Conservation (phyloP, 2,329 filamentous ascomycete genomes). For the Acarospora socialis region DNA sequence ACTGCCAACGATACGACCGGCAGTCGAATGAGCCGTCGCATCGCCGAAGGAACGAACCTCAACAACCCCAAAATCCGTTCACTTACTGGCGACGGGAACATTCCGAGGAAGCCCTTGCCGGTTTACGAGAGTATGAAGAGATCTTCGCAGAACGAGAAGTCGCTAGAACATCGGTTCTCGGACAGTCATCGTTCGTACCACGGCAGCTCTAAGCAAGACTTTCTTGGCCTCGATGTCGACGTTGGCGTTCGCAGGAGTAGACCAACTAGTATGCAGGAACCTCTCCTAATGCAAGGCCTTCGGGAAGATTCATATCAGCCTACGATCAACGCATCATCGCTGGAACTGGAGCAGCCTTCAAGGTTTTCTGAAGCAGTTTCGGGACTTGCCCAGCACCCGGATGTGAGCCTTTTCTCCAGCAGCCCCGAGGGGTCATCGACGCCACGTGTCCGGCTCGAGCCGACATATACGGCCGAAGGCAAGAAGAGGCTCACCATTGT, state of each 20-base stretch:
- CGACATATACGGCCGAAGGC: not conserved
- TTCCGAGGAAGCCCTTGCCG: conserved; percentile 10
- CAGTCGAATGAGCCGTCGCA: not conserved
- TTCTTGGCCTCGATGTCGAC: too few relatives aligned
- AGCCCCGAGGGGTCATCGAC: conserved; percentile 10
- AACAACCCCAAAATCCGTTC: conserved; percentile 9
- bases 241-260: too few relatives aligned
- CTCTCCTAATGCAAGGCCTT: too few relatives aligned
- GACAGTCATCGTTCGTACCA: too few relatives aligned
- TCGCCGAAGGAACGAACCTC: conserved; percentile 9
- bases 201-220: too few relatives aligned
- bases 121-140: conserved; percentile 14
- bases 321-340: too few relatives aligned
- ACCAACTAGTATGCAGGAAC: too few relatives aligned
- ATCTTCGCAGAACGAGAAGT: too few relatives aligned
- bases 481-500: not conserved
- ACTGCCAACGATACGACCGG: not conserved
- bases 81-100: conserved; percentile 7
- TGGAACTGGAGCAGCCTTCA: too few relatives aligned
- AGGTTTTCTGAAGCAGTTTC: conserved; percentile 9
- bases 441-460: conserved; percentile 7
- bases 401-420: conserved; percentile 10
- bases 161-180: too few relatives aligned
- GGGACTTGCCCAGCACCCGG: conserved; percentile 11
- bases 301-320: too few relatives aligned